Evolutionary conservation across 257 asterid genomes (phyloP).

Genomic region (Forsythia suspensa): DNA sequence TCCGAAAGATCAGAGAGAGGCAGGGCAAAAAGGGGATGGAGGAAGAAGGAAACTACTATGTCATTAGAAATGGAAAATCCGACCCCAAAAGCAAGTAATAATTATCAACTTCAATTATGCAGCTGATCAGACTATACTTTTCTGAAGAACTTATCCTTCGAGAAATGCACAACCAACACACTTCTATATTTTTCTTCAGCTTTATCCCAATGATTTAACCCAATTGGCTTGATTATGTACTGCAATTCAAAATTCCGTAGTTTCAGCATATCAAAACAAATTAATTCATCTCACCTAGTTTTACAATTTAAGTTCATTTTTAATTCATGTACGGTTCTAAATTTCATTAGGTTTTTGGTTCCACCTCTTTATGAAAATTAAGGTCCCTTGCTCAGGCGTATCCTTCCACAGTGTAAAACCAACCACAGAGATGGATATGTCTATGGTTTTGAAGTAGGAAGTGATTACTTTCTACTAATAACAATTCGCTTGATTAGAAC

Average conservation of each 20-base stretch:
- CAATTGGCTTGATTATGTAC: too few species aligned
- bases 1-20: background rate
- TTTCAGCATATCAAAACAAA: too few species aligned
- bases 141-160: background rate
- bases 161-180: background rate
- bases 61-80: background rate
- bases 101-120: background rate
- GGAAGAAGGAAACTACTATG: background rate
- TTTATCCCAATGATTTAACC: background rate
- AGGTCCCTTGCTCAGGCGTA: background rate
- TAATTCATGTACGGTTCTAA: background rate
- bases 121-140: background rate
- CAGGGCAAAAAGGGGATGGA: background rate
- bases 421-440: background rate
- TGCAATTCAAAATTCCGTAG: too few species aligned
- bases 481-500: background rate
- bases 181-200: background rate
- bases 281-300: too few species aligned
- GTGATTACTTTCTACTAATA: background rate
- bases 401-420: background rate
- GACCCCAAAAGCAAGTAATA: background rate
- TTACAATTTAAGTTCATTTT: too few species aligned
- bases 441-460: background rate
- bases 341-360: background rate
- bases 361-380: background rate